Evolutionary conservation across 768 basidiomycete species (phyloP).

Genomic region (Rossbeevera mucosa): DNA sequence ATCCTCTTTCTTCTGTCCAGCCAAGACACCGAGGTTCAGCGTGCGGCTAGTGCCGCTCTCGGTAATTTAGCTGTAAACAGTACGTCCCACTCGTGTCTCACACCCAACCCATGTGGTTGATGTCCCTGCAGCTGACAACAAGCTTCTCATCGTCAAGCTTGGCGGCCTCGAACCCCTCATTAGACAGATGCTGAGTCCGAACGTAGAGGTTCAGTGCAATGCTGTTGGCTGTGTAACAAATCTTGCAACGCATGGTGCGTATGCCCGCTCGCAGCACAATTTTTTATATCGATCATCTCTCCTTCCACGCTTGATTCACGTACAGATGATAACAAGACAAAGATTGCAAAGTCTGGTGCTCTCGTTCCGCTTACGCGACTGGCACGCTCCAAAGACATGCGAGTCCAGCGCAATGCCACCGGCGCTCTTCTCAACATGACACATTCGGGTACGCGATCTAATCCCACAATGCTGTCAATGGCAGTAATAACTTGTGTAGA

Average conservation of each 20-base stretch:
- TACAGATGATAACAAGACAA: conserved; percentile 98
- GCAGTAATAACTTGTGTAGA: conserved; percentile 45
- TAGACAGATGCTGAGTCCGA: conserved; percentile 97
- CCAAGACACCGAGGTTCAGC: conserved; percentile 98
- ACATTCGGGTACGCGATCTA: conserved; percentile 71
- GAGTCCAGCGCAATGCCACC: conserved; percentile 97
- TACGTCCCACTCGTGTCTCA: conserved; percentile 42
- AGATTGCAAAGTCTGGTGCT: conserved; percentile 99
- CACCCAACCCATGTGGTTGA: conserved; percentile 10
- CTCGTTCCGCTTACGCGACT: conserved; percentile 93
- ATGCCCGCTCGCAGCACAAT: conserved; percentile 1
- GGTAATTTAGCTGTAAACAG: conserved; percentile 98
- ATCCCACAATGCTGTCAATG: not conserved
- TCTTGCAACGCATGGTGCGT: conserved; percentile 91
- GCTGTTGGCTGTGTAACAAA: conserved; percentile 99
- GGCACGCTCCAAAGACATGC: conserved; percentile 97
- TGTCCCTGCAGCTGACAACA: conserved; percentile 80
- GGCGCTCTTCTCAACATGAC: conserved; percentile 99
- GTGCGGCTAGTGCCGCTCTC: conserved; percentile 94
- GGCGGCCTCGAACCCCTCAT: conserved; percentile 97
- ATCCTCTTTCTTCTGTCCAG: conserved; percentile 95
- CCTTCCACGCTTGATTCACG: conserved; percentile 6
- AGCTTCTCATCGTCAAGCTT: conserved; percentile 95
- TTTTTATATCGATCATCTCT: conserved; percentile 3
- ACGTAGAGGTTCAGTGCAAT: conserved; percentile 99